Conservation (phyloP, 441 rosid species). For the Jatropha podagrica region DNA sequence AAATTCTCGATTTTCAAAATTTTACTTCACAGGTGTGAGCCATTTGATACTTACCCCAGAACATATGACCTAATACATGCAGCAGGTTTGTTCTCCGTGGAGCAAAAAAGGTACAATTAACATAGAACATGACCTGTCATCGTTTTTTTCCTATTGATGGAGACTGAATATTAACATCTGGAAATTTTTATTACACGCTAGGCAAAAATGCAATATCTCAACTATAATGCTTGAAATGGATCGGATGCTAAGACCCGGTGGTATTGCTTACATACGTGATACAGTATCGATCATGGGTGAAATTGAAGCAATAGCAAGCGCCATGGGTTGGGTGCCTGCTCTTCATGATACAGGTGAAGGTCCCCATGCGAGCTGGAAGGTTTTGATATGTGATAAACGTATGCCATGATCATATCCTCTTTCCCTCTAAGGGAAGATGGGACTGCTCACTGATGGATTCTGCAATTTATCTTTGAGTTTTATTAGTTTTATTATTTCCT, state of each 20-base stretch:
- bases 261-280: constrained; percentile 75
- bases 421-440: not conserved
- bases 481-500: too few relatives aligned
- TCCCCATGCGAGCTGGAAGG: constrained; percentile 79
- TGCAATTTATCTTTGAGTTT: not conserved
- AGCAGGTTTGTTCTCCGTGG: constrained; percentile 63
- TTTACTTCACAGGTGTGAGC: constrained; percentile 57
- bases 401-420: constrained; percentile 14
- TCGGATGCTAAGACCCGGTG: constrained; percentile 87
- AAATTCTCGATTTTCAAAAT: not conserved
- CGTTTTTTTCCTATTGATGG: not conserved
- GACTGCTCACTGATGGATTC: not conserved
- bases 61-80: constrained; percentile 79
- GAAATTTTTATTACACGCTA: not conserved
- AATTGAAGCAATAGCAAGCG: constrained; percentile 68
- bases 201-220: constrained; percentile 73
- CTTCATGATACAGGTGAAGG: constrained; percentile 83
- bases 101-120: constrained; percentile 54
- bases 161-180: not conserved
- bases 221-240: constrained; percentile 94
- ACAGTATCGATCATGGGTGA: constrained; percentile 61
- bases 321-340: constrained; percentile 66
- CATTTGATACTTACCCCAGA: constrained; percentile 82
- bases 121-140: not conserved
- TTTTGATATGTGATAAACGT: constrained; percentile 67